Evolutionary conservation across 306 rosid species (phyloP).

Genomic region (Quercus wislizeni): DNA sequence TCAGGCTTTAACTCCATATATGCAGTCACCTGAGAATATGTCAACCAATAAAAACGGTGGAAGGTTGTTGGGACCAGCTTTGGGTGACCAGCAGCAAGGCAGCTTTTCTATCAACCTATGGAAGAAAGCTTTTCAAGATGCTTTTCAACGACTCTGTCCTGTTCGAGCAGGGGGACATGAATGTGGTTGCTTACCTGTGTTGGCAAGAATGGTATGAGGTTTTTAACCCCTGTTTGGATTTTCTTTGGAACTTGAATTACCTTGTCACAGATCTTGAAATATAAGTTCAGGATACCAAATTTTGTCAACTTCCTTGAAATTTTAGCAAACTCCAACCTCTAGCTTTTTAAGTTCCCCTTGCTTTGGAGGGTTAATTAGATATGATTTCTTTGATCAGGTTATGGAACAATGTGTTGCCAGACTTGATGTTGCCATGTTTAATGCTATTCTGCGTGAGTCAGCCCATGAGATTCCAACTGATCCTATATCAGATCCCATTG

Average conservation of each 20-base stretch:
- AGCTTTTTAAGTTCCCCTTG: constrained; percentile 11
- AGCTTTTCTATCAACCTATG: constrained; percentile 74
- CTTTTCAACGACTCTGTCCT: constrained; percentile 90
- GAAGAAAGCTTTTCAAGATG: constrained; percentile 88
- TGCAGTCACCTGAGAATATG: constrained; percentile 60
- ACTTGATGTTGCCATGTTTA: constrained; percentile 93
- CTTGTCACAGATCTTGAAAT: not conserved
- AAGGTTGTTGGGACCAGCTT: constrained; percentile 66
- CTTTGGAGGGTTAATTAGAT: constrained; percentile 21
- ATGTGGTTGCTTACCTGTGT: constrained; percentile 93
- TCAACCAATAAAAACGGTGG: constrained; percentile 43
- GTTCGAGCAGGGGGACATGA: constrained; percentile 92
- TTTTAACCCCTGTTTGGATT: not conserved
- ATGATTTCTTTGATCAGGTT: constrained; percentile 51
- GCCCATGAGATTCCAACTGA: constrained; percentile 93
- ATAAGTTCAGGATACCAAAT: not conserved
- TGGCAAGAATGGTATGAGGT: constrained; percentile 71
- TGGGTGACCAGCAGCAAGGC: constrained; percentile 90
- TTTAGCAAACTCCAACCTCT: not conserved
- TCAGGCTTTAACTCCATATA: constrained; percentile 90
- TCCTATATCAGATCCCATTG: constrained; percentile 92
- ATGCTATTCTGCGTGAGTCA: constrained; percentile 95
- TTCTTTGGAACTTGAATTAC: not conserved
- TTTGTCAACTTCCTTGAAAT: constrained; percentile 8
- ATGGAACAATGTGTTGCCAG: constrained; percentile 88